These are phyloP conservation scores for Lineolata rhizophorae DNA, from an alignment of 495 filamentous ascomycete species.

Conservation along the genomic window DNA sequence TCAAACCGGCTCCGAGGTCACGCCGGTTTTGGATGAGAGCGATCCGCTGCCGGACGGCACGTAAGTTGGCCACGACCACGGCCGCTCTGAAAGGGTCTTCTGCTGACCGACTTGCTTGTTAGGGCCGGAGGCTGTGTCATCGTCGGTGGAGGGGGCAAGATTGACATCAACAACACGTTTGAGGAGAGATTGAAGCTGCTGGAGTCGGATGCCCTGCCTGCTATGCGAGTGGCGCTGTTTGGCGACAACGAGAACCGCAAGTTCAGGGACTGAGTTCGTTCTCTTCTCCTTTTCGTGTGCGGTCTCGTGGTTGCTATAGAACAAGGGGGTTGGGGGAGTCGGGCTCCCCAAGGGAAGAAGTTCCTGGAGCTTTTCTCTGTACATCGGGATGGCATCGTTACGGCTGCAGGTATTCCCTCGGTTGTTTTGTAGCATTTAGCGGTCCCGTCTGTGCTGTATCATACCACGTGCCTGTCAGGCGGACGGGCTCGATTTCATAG, in stretches of 20 bases:
- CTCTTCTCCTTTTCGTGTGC: too few relatives aligned
- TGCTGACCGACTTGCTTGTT: constrained; percentile 1
- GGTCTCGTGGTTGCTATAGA: too few relatives aligned
- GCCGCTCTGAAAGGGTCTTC: constrained; percentile 3
- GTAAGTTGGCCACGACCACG: constrained; percentile 32
- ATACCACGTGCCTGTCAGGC: too few relatives aligned
- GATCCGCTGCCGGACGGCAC: constrained; percentile 60
- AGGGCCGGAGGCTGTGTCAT: constrained; percentile 73
- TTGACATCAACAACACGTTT: constrained; percentile 96
- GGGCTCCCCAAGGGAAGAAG: too few relatives aligned
- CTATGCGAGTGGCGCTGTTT: constrained; percentile 65
- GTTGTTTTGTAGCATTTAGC: too few relatives aligned
- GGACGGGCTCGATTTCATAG: too few relatives aligned
- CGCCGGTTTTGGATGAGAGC: constrained; percentile 52
- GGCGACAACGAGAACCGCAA: constrained; percentile 81
- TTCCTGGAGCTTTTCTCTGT: too few relatives aligned
- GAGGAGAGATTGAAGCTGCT: constrained; percentile 76
- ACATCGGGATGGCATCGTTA: too few relatives aligned
- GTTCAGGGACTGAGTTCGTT: constrained; percentile 84
- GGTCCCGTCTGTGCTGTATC: too few relatives aligned
- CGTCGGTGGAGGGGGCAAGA: constrained; percentile 69
- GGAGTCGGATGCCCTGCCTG: constrained; percentile 63
- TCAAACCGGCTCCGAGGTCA: constrained; percentile 37
- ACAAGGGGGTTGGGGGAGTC: too few relatives aligned
- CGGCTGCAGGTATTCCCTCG: too few relatives aligned